Evolutionary conservation across 768 basidiomycete genomes (phyloP).

Genomic region (Coprinellus micaceus): DNA sequence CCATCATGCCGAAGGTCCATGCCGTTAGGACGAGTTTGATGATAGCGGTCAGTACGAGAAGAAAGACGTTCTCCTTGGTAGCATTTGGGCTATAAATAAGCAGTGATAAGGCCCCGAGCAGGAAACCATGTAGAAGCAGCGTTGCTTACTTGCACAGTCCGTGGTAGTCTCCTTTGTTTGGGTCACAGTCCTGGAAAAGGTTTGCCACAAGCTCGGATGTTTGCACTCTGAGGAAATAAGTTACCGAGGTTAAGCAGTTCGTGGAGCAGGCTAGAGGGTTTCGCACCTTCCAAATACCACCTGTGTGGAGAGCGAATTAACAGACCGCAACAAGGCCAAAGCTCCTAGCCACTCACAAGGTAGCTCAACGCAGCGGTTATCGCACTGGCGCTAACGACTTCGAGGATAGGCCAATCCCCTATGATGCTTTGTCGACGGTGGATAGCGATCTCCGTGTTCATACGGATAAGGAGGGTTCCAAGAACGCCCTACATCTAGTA

Average conservation of each 20-base stretch:
- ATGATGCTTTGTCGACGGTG: conserved; percentile 56
- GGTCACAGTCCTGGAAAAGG: conserved; percentile 80
- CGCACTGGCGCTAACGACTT: conserved; percentile 59
- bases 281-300: conserved; percentile 47
- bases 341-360: conserved; percentile 39
- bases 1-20: conserved; percentile 82
- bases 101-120: too few relatives aligned
- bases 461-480: conserved; percentile 60
- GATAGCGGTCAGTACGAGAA: conserved; percentile 57
- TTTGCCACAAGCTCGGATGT: conserved; percentile 80
- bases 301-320: conserved; percentile 27
- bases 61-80: conserved; percentile 63
- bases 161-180: conserved; percentile 61
- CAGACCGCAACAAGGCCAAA: neutral
- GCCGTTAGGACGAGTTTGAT: conserved; percentile 63
- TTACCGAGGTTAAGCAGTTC: conserved; percentile 1
- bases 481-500: conserved; percentile 50
- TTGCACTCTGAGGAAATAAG: conserved; percentile 46
- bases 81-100: conserved; percentile 50
- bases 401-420: conserved; percentile 58
- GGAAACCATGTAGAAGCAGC: neutral
- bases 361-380: conserved; percentile 71
- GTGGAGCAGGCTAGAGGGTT: neutral
- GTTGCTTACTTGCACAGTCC: conserved; percentile 74
- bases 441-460: conserved; percentile 62